These are phyloP conservation scores for Xylariaceae sp. DNA, from an alignment of 2,329 filamentous ascomycete species.

Conservation along the genomic window DNA sequence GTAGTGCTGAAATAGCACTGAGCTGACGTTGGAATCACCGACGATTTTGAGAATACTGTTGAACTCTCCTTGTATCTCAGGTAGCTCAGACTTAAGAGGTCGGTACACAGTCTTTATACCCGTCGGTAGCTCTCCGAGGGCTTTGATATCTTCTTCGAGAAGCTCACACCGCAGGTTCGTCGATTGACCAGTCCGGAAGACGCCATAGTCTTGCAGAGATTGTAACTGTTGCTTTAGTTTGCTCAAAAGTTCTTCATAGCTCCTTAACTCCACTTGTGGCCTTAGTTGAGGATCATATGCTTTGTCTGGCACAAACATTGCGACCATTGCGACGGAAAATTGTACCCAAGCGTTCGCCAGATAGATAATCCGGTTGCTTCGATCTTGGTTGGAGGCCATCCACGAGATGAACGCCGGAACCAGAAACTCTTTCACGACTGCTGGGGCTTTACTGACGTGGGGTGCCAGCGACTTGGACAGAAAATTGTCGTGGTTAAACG, in stretches of 20 bases:
- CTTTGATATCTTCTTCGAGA: conserved; percentile 52
- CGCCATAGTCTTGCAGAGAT: conserved; percentile 59
- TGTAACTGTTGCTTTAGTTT: conserved; percentile 50
- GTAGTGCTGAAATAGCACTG: conserved; percentile 27
- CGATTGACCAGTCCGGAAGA: conserved; percentile 57
- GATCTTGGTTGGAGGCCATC: conserved; percentile 25
- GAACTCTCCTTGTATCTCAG: conserved; percentile 74
- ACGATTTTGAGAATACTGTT: conserved; percentile 64
- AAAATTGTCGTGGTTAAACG: conserved; percentile 16
- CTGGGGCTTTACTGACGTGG: conserved; percentile 9
- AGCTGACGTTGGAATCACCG: conserved; percentile 38
- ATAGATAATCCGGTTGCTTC: conserved; percentile 19
- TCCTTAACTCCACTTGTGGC: conserved; percentile 57
- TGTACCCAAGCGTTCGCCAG: conserved; percentile 64
- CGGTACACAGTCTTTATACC: conserved; percentile 62
- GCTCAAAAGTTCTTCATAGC: conserved; percentile 45
- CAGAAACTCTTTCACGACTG: conserved; percentile 31
- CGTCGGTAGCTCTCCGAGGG: conserved; percentile 59
- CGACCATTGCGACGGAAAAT: conserved; percentile 66
- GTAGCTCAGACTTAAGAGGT: conserved; percentile 59
- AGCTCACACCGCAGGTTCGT: conserved; percentile 60
- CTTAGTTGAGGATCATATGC: conserved; percentile 73
- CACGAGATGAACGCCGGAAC: conserved; percentile 39
- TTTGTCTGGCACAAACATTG: conserved; percentile 78
- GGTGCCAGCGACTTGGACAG: conserved; percentile 16